Conservation (phyloP, 2,329 filamentous ascomycete genomes). For the Fonsecaea multimorphosa region DNA sequence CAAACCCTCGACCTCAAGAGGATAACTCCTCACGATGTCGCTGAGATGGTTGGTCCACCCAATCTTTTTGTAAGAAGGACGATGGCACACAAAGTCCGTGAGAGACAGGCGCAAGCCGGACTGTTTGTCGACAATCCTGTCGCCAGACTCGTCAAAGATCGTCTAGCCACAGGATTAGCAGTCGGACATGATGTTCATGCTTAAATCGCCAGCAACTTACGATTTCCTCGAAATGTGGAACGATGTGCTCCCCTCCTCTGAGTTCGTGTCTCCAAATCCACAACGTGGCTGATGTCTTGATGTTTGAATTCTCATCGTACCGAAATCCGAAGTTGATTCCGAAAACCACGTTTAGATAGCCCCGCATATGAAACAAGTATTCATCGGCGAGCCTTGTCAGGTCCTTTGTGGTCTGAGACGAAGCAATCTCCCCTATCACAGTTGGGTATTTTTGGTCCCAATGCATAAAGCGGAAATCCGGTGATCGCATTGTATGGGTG, state of each 20-base stretch:
- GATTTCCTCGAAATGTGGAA: not conserved
- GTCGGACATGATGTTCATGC: not conserved
- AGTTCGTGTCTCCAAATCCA: not conserved
- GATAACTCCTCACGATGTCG: too few species aligned
- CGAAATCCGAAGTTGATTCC: not conserved
- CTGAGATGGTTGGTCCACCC: too few species aligned
- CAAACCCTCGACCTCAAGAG: conserved; percentile 2
- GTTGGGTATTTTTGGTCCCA: not conserved
- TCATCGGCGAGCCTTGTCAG: not conserved
- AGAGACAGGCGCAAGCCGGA: conserved; percentile 4
- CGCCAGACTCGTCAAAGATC: not conserved
- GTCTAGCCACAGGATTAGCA: not conserved
- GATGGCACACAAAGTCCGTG: not conserved
- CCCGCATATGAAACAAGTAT: not conserved
- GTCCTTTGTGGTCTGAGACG: not conserved
- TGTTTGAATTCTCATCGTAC: not conserved
- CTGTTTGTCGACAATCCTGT: not conserved
- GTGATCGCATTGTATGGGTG: not conserved
- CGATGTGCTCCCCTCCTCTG: not conserved
- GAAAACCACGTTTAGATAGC: not conserved
- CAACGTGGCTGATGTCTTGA: not conserved
- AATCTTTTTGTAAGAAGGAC: too few species aligned
- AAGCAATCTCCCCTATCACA: not conserved
- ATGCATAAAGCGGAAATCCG: not conserved
- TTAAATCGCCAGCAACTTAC: not conserved